Percentiles rank a stretch among this genome's conserved stretches.
These are phyloP conservation scores for Alternaria atra DNA, from an alignment of 2,329 filamentous ascomycete genomes.

Conservation along the genomic window DNA sequence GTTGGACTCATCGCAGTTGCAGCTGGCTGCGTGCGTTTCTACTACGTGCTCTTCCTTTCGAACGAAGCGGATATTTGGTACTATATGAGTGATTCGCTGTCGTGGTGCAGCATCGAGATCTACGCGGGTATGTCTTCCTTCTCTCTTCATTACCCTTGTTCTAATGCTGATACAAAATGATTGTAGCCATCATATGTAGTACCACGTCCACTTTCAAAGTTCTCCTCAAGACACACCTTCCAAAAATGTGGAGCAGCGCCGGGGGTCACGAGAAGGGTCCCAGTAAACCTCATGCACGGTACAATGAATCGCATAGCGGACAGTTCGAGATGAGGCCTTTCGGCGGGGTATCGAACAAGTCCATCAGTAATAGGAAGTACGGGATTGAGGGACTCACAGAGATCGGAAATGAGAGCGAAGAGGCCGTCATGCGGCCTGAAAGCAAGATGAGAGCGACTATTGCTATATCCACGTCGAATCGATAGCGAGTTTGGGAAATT, in stretches of 20 bases:
- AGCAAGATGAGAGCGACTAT: not conserved
- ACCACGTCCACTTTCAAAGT: not conserved
- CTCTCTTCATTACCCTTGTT: not conserved
- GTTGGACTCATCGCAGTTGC: not conserved
- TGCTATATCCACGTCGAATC: not conserved
- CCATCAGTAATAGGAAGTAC: not conserved
- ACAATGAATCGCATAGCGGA: not conserved
- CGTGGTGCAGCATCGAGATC: conserved; percentile 1
- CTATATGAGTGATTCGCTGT: not conserved
- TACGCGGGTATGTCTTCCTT: not conserved
- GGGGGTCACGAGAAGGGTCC: not conserved
- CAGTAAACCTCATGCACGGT: not conserved
- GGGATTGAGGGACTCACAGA: not conserved
- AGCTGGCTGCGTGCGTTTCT: not conserved
- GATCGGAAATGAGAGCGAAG: not conserved
- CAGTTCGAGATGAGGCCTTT: not conserved
- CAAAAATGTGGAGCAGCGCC: not conserved
- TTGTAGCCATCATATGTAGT: not conserved
- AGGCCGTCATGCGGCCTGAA: not conserved
- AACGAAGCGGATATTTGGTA: not conserved
- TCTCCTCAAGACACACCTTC: not conserved
- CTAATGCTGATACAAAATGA: not conserved
- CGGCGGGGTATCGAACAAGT: not conserved
- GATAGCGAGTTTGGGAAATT: not conserved
- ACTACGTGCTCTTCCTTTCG: not conserved